Evolutionary conservation across 2,329 filamentous ascomycete genomes (phyloP).

Genomic region (Diaporthe batatas): DNA sequence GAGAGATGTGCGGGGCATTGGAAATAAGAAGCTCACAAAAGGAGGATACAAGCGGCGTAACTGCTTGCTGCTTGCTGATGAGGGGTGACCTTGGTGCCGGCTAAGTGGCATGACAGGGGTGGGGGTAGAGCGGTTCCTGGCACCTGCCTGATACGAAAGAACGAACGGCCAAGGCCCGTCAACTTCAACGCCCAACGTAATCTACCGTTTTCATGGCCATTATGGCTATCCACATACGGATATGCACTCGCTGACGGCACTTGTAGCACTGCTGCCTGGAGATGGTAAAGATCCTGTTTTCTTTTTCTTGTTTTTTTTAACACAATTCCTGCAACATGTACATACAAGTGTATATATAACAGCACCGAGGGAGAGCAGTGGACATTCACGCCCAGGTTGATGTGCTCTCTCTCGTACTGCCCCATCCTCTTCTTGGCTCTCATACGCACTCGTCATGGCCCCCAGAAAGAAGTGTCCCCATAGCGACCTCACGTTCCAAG

Average conservation of each 20-base stretch:
- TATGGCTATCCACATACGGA: background rate
- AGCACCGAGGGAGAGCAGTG: background rate
- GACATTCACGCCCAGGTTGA: background rate
- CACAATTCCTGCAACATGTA: no score
- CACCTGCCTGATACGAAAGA: background rate
- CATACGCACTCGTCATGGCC: background rate
- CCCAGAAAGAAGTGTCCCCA: constrained; percentile 29
- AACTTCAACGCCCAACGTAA: background rate
- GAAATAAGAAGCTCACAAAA: constrained; percentile 36
- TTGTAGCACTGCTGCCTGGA: constrained; percentile 13
- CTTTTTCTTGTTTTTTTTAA: no score
- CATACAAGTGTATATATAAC: constrained; percentile 24
- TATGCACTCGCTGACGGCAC: background rate
- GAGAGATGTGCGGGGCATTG: constrained; percentile 62
- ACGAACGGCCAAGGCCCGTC: background rate
- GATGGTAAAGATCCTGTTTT: background rate
- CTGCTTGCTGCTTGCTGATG: constrained; percentile 24
- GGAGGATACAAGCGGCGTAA: constrained; percentile 35
- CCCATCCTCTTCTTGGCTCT: background rate
- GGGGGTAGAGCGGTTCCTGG: no score
- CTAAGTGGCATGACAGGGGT: constrained; percentile 1
- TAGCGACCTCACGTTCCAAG: constrained; percentile 46
- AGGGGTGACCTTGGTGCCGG: constrained; percentile 27
- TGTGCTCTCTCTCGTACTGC: background rate
- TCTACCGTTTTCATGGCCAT: background rate